Base-by-base conservation (phyloP, 768 basidiomycete species). In the Amanita phalloides region DNA sequence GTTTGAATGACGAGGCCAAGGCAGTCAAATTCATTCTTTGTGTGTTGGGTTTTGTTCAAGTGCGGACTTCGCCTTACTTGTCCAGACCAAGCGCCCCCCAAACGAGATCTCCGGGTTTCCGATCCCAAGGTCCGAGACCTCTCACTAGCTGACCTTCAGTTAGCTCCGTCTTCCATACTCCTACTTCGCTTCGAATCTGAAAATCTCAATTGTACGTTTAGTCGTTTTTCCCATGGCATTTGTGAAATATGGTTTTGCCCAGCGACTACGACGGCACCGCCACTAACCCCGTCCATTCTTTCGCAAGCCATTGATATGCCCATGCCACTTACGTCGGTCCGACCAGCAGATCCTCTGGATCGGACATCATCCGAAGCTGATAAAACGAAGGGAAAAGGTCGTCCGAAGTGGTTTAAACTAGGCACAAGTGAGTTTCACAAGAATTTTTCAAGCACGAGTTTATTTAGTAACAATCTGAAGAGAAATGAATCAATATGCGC, bases 1-100 rank as follows among this genome's bases (percentile, higher is more conserved):
- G 79, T 20, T 69, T 95, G 32, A 69, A 79, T 39, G 86, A 88
- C 51, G 87, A 90, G 55, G 79, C 82, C 42, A 81, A 87, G 62
- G 74, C 82, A 3, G 78, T 79, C 66, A 90, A 90, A 59, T 95
- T 92, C 60, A 73, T 91, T 36, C 72, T 95, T 36, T 94, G 91
- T 93, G 58, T 48, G 82, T 75, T 45, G 35, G n/a, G 28, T 51
- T 44, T 14, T 32, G 13, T 11, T 4, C n/a, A n/a, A 6, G 42
- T 41, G 48, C 32, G 21, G 14, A 32, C 23, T 23, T 30, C 43
- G 39, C 41, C 36, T n/a, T 45, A 37, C 9, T 25, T 54, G 38
- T 3, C 45, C 51, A 92, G 90, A 87, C 65, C 88, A 92, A 68
- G 68, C 74, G 4, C 90, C 89, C 2, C 92, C 91, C 1, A 84